Base-by-base conservation (phyloP, 2,329 filamentous ascomycete genomes). In the Geosmithia morbida region DNA sequence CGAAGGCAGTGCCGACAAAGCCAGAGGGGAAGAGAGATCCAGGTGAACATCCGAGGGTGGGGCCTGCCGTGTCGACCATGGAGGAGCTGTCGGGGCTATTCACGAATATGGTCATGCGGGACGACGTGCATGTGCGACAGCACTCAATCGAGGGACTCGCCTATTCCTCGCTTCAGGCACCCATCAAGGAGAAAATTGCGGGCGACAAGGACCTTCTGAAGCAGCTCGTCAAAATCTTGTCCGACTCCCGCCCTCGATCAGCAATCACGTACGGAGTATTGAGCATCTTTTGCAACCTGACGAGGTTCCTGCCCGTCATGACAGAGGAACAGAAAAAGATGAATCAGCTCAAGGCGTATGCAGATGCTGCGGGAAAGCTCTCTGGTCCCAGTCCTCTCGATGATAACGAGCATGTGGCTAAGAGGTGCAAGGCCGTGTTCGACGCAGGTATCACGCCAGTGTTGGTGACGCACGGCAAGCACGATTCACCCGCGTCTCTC, bases 251-350 rank as follows among this genome's bases (percentile, higher is more conserved):
- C 19, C 70, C 77, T 11, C 79, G 81, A 52, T 83, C 84, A 1
- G 81, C 85, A 13, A 69, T 85, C 20, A 82, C 88, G 0, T 96
- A 94, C 59, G 90, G 90, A 44, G 85, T 81, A 17, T 71, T 98
- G 41, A 94, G 85, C 59, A 84, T 96, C 48, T 75, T 97, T 53
- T 71, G 79, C 48, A 96, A 97, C 58, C 68, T 98, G 46, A 94
- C 87, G 14, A 73, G 77, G 29, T 97, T 94, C 60, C 74, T 78
- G 41, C 88, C 88, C 7, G 70, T 71, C 7, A 71, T 89, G 41
- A 83, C 87, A 0, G 90, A 96, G 52, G 92, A 98, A 63, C 84
- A 96, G 57, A 92, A 90, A 67, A 87, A 86, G 58, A 87, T 98
- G 68, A 77, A 77, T 6, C 86, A 98, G 61, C 75, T 98, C 43